These are phyloP conservation scores for Pichia kudriavzevii DNA, from an alignment of 1,139 yeast species.

Conservation along the genomic window DNA sequence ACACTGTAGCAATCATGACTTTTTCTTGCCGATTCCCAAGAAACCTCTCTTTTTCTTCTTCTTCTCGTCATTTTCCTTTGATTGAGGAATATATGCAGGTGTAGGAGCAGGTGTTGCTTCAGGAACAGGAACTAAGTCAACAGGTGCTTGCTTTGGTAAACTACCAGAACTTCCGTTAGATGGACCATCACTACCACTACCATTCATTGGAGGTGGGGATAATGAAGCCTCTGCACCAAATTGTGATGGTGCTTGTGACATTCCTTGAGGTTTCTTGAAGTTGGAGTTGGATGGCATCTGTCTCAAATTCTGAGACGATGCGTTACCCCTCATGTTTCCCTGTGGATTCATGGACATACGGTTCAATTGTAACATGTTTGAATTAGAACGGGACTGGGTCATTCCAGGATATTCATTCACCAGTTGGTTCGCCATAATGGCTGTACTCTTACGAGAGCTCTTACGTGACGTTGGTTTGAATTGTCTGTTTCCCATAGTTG, in stretches of 20 bases:
- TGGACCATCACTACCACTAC: conserved; percentile 6
- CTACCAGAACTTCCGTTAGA: conserved; percentile 11
- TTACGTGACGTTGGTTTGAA: conserved; percentile 29
- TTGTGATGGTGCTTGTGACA: neutral
- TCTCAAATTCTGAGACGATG: conserved; percentile 9
- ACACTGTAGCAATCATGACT: no score
- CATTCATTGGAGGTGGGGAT: conserved; percentile 8
- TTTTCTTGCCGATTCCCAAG: conserved; percentile 18
- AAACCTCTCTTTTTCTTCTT: conserved; percentile 23
- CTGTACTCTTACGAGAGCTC: conserved; percentile 25
- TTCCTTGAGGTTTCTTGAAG: neutral
- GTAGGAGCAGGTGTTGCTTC: conserved; percentile 28
- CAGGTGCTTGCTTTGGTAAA: conserved; percentile 8
- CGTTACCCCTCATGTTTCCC: conserved; percentile 1
- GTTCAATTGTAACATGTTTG: no score
- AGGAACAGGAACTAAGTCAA: conserved; percentile 26
- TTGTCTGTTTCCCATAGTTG: conserved; percentile 14
- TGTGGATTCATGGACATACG: conserved; percentile 16
- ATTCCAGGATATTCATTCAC: conserved; percentile 17
- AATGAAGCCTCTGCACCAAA: conserved; percentile 5
- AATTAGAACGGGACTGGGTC: conserved; percentile 14
- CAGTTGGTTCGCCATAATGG: conserved; percentile 17
- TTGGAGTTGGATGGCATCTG: neutral
- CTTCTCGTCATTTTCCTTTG: conserved; percentile 8
- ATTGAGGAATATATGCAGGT: conserved; percentile 19